Evolutionary conservation across 306 rosid genomes (phyloP), one percentile per base, ranked within the genome.

Genomic region (Cucurbita ficifolia): DNA sequence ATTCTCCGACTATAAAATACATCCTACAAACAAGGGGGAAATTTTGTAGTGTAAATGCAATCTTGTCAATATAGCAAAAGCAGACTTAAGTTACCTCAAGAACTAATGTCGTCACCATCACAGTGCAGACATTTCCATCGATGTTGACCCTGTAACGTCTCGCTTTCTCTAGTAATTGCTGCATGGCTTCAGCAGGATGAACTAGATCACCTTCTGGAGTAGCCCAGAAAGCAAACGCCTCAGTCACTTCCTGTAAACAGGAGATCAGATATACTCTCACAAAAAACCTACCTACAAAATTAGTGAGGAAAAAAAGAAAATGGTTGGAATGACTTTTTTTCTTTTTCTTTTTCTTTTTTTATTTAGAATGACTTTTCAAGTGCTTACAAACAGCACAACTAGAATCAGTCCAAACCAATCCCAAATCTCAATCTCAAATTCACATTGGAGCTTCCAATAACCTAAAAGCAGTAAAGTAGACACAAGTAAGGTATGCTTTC

Each of bases 101-200:
- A 65, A 65, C 72, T 38, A 65, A 65, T 71, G 96, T 94, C 5
- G 99, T 94, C 75, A 94, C 99, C 97, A 94, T 76, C 78, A 91
- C 99, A 51, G 99, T 94, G 79, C 96, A 89, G 74, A 94, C 99
- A 83, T 94, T 94, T 70, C 99, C 99, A 84, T 94, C 99, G 39
- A 94, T 80, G 72, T 94, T 94, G 82, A 94, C 99, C 77, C 92
- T 89, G 53, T 91, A 89, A 45, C 88, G 97, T 86, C 98, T 84
- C 63, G 86, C 98, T 89, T 94, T 94, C 91, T 94, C 98, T 45
- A 94, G 97, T 83, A 94, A 79, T 82, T 94, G 95, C 88, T 94
- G 91, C 92, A 94, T 91, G 81, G 97, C 92, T 76, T 94, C 99
- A 6, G 97, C 97, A 42, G 99, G 99, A 82, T 94, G 97, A 70